These are phyloP conservation scores for Petasospora rhodanensis DNA, from an alignment of 1,139 yeast species.

Conservation along the genomic window DNA sequence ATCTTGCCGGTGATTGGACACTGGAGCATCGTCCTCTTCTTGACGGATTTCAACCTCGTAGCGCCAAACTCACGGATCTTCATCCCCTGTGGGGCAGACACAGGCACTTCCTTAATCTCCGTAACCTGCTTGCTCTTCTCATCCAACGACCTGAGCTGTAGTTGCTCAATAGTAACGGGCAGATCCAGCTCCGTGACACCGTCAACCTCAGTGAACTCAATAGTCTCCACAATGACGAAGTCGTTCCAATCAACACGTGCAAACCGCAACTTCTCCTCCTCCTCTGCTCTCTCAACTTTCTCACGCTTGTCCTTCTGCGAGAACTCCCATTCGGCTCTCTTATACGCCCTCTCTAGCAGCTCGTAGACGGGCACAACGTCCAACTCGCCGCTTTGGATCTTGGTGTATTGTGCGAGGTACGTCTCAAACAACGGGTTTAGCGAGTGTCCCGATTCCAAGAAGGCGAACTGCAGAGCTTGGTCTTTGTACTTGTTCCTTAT, in stretches of 20 bases:
- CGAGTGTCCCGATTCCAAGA: constrained; percentile 58
- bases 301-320: constrained; percentile 33
- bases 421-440: constrained; percentile 47
- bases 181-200: constrained; percentile 53
- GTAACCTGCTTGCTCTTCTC: constrained; percentile 32
- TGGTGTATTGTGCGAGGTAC: constrained; percentile 43
- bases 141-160: constrained; percentile 59
- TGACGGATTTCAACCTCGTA: constrained; percentile 40
- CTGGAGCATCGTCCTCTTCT: constrained; percentile 18
- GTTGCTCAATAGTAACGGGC: constrained; percentile 57
- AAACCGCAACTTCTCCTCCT: constrained; percentile 45
- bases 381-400: constrained; percentile 19
- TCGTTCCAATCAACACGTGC: constrained; percentile 89
- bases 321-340: constrained; percentile 54
- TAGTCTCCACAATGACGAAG: constrained; percentile 64
- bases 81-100: constrained; percentile 31
- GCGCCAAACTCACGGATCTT: constrained; percentile 69
- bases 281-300: constrained; percentile 30
- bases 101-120: constrained; percentile 5
- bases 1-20: constrained; percentile 73
- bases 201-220: constrained; percentile 66
- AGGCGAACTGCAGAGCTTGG: constrained; percentile 60
- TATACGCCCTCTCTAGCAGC: constrained; percentile 47
- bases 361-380: constrained; percentile 24
- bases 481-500: constrained; percentile 37